A percentile compares a stretch with the other conserved stretches of the same genome.
These are phyloP conservation scores for sunflower (Helianthus annuus) DNA, from an alignment of 129 eudicot genomes.

Conservation along the genomic window HanXRQr2.0-SUNRISE NC_035442.2:132999237-132999736, in stretches of 20 bases:
- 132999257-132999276: too few species aligned
- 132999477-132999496: slow-evolving; percentile 42
- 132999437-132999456: slow-evolving; percentile 36
- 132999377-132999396: slow-evolving; percentile 25
- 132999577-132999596: slow-evolving; percentile 25
- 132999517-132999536: slow-evolving; percentile 23
- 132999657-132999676: slow-evolving; percentile 33
- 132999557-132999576: slow-evolving; percentile 22
- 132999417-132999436: slow-evolving; percentile 18
- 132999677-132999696: slow-evolving; percentile 19
- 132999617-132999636: slow-evolving; percentile 51
- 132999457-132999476: slow-evolving; percentile 60
- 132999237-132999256: too few species aligned
- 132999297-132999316: too few species aligned
- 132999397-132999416: slow-evolving; percentile 17
- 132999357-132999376: background rate
- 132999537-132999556: slow-evolving; percentile 24
- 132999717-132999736: slow-evolving; percentile 51
- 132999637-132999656: slow-evolving; percentile 81
- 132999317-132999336: background rate
- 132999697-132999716: slow-evolving; percentile 58
- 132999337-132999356: slow-evolving; percentile 8
- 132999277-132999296: too few species aligned
- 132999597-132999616: slow-evolving; percentile 10
- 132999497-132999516: slow-evolving; percentile 71